These are phyloP conservation scores for Pulveroboletus sp. DNA, from an alignment of 768 basidiomycete species.

Conservation along the genomic window DNA sequence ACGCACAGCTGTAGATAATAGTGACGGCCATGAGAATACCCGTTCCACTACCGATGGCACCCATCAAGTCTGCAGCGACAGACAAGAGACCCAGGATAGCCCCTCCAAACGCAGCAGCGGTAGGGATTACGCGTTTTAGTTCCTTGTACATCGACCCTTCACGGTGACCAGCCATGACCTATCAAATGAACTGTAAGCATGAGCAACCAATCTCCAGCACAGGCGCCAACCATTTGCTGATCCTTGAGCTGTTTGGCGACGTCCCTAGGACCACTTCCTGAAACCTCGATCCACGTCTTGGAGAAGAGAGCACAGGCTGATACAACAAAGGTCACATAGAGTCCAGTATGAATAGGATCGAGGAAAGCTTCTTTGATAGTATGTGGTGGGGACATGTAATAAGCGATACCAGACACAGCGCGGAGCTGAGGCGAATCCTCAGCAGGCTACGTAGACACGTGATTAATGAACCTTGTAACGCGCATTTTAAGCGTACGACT, in stretches of 20 bases:
- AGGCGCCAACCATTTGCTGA: slow-evolving; percentile 79
- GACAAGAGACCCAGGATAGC: slow-evolving; percentile 93
- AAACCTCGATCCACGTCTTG: slow-evolving; percentile 99
- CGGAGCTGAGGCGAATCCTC: slow-evolving; percentile 92
- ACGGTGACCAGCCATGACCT: slow-evolving; percentile 87
- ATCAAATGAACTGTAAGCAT: not conserved
- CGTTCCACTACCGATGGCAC: slow-evolving; percentile 93
- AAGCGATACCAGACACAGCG: slow-evolving; percentile 88
- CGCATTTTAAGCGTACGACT: slow-evolving; percentile 18
- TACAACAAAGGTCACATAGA: slow-evolving; percentile 92
- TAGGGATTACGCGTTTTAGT: slow-evolving; percentile 95
- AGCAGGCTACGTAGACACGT: slow-evolving; percentile 59
- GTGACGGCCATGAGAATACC: slow-evolving; percentile 98
- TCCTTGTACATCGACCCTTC: slow-evolving; percentile 99
- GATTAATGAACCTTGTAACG: not conserved
- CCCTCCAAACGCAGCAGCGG: slow-evolving; percentile 95
- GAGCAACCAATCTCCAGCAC: not conserved
- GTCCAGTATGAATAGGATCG: slow-evolving; percentile 90
- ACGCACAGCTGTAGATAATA: slow-evolving; percentile 81
- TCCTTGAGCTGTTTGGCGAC: slow-evolving; percentile 99
- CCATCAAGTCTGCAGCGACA: slow-evolving; percentile 91
- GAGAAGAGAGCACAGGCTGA: slow-evolving; percentile 95
- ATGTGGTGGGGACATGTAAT: slow-evolving; percentile 99
- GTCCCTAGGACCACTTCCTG: slow-evolving; percentile 92
- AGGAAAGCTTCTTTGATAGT: slow-evolving; percentile 83